phyloP scores from a whole-genome alignment of 208 protist species.

The Leishmania braziliensis region DNA sequence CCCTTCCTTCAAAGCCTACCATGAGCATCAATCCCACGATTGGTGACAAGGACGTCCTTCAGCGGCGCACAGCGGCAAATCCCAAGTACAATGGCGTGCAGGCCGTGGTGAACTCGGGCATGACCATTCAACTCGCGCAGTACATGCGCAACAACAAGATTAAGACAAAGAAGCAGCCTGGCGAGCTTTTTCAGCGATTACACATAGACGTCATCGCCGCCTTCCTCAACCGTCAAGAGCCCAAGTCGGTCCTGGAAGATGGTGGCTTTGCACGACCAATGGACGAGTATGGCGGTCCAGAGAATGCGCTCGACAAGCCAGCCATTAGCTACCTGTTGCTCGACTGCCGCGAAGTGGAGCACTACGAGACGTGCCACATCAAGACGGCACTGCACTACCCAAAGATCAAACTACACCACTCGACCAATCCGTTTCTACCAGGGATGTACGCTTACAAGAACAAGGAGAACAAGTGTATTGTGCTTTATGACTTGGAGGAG shows the following conservation, averaged over 20 bases:
- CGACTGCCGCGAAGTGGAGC: conserved; percentile 77
- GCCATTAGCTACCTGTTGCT: conserved; percentile 66
- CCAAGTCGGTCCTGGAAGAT: conserved; percentile 41
- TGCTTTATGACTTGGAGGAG: conserved; percentile 91
- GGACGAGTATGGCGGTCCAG: conserved; percentile 74
- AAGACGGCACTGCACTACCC: conserved; percentile 83
- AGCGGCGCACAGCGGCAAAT: conserved; percentile 38
- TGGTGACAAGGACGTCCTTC: conserved; percentile 77
- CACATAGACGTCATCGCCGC: conserved; percentile 47
- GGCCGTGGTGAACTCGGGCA: conserved; percentile 84
- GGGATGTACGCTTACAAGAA: conserved; percentile 91
- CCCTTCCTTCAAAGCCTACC: not conserved
- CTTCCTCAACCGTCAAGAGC: conserved; percentile 38
- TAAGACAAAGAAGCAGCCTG: conserved; percentile 52
- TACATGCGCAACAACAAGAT: conserved; percentile 55
- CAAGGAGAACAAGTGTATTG: conserved; percentile 80
- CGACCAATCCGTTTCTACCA: conserved; percentile 75
- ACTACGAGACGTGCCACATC: conserved; percentile 84
- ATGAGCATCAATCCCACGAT: conserved; percentile 70
- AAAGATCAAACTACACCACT: conserved; percentile 69
- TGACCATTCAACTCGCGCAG: conserved; percentile 68
- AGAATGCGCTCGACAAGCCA: conserved; percentile 13
- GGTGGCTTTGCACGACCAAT: conserved; percentile 84
- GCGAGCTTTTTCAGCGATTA: conserved; percentile 81
- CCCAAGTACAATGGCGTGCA: conserved; percentile 70